phyloP scores from a whole-genome alignment of 179 eudicot genomes.

The Beta lomatogona region DNA sequence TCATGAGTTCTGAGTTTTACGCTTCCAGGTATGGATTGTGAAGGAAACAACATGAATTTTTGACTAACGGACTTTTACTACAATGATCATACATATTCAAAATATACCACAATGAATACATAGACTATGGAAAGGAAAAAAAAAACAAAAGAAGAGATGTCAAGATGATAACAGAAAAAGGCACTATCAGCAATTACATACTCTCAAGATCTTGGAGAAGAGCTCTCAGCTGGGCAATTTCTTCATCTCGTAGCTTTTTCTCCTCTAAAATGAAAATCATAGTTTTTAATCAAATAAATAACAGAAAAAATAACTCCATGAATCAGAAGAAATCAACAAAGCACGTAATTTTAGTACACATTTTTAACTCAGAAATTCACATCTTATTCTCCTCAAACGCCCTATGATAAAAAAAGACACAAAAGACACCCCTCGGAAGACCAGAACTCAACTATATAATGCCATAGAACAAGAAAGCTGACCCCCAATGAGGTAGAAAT shows the following conservation, averaged over 20 bases:
- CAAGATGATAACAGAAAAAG: slow-evolving; percentile 1
- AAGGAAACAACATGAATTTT: neutral
- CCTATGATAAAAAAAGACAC: neutral
- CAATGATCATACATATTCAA: neutral
- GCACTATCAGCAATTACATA: slow-evolving; percentile 33
- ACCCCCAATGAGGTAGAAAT: neutral
- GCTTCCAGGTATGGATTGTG: neutral
- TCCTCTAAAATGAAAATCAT: slow-evolving; percentile 48
- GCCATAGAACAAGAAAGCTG: neutral
- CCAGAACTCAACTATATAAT: neutral
- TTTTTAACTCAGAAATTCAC: neutral
- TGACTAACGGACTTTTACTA: neutral
- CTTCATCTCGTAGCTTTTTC: slow-evolving; percentile 52
- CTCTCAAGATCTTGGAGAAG: slow-evolving; percentile 71
- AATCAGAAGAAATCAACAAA: slow-evolving; percentile 10
- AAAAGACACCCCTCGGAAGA: neutral
- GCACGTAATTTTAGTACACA: neutral
- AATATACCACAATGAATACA: neutral
- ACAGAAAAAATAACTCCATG: neutral
- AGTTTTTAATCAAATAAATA: neutral
- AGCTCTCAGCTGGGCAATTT: slow-evolving; percentile 54
- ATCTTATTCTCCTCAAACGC: neutral
- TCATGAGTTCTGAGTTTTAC: neutral
- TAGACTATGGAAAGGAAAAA: neutral
- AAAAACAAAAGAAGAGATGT: neutral